These are phyloP conservation scores for Trypanosoma avium DNA, from an alignment of 208 protist species.

Conservation along the genomic window DNA sequence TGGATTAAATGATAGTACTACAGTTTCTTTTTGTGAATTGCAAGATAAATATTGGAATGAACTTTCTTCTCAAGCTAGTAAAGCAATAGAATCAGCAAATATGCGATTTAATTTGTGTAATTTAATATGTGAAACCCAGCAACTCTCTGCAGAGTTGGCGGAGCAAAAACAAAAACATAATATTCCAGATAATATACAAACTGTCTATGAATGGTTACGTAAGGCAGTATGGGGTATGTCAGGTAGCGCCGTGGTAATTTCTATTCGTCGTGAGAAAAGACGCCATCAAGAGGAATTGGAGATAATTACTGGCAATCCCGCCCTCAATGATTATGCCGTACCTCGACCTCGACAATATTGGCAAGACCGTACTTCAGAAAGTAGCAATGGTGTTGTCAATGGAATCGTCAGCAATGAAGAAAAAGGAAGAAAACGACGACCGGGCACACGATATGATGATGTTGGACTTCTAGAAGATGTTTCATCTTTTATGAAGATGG, in stretches of 20 bases:
- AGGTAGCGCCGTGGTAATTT: slow-evolving; percentile 52
- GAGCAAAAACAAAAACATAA: background rate
- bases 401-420: background rate
- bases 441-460: slow-evolving; percentile 51
- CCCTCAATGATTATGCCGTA: background rate
- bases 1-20: no score
- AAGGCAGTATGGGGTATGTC: slow-evolving; percentile 49
- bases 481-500: slow-evolving; percentile 66
- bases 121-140: slow-evolving; percentile 13
- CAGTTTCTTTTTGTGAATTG: no score
- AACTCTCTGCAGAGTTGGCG: background rate
- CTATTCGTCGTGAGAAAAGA: slow-evolving; percentile 18
- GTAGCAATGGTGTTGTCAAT: background rate
- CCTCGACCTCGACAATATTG: slow-evolving; percentile 8
- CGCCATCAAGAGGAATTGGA: background rate
- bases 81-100: slow-evolving; percentile 29
- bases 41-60: slow-evolving; percentile 13
- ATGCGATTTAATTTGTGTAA: slow-evolving; percentile 15
- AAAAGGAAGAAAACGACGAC: background rate
- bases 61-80: background rate
- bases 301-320: background rate
- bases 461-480: slow-evolving; percentile 45
- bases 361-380: background rate
- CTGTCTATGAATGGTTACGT: slow-evolving; percentile 42
- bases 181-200: background rate